Base-by-base conservation (phyloP, 768 basidiomycete genomes). In the Serendipita sp. region DNA sequence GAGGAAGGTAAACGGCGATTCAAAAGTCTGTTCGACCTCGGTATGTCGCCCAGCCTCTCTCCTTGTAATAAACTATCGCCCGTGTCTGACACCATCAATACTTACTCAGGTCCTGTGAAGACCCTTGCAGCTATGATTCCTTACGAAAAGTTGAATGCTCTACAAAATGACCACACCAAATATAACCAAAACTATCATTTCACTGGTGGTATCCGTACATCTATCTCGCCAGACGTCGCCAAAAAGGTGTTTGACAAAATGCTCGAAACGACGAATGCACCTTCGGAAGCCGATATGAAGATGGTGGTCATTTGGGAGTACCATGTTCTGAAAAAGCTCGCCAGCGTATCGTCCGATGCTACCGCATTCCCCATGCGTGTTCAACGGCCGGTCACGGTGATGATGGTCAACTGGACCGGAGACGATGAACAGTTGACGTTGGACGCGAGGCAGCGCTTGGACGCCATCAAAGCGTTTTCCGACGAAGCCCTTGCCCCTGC, bases 1-100 rank as follows among this genome's bases (percentile, higher is more conserved):
- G 64, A 65, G 10, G 64, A 65, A 16, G 66, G 44, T 23, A 34
- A n/a, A 41, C 23, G 4, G 10, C 23, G 38, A 16, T 67, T 65
- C 41, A 47, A n/a, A 44, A 0, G 18, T 2, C 7, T 67, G 23
- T 44, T 63, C 23, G 66, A 54, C 10, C 51, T 67, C 3, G 56
- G 66, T 38, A 28, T 32, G 41, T 44, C 44, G 23, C 23, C 23
- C 23, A 23, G 23, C 36, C 7, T 28, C n/a, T 51, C 38, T 41
- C 13, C 38, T 41, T 41, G 7, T 4, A 5, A 41, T 4, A 41
- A 5, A 4, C 38, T 41, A 13, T 5, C 7, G 38, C 5, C 38
- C 38, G 38, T 13, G 38, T 41, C 13, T 41, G 13, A 5, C 38
- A 4, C 13, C 38, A 41, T 41, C 38, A 5, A 13, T n/a, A 51